A percentile compares a stretch with the other conserved stretches of the same genome.
Conservation (phyloP, 306 rosid genomes). For the Prunus kanzakura region DNA sequence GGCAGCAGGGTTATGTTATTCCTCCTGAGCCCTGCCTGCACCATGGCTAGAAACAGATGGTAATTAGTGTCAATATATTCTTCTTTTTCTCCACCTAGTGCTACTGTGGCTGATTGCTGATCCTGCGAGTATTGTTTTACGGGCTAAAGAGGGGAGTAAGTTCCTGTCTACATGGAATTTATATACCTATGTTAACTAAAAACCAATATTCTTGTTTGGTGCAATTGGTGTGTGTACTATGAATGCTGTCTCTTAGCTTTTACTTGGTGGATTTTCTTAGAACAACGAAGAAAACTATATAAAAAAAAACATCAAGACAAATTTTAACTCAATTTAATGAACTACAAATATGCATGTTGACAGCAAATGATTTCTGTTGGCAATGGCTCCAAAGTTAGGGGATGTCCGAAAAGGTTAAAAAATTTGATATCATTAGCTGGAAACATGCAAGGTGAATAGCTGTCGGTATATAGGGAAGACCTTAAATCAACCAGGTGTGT, state of each 20-base stretch:
- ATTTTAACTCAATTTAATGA: background rate
- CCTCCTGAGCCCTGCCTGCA: no score
- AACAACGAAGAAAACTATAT: background rate
- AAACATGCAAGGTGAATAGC: background rate
- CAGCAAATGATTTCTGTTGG: background rate
- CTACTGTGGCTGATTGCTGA: no score
- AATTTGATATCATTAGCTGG: background rate
- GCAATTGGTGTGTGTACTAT: background rate
- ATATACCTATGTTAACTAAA: background rate
- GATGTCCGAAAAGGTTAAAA: background rate
- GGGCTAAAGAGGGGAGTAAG: background rate
- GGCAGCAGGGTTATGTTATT: no score
- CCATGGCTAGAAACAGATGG: no score
- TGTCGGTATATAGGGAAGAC: no score
- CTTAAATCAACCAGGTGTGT: background rate
- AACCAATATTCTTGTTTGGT: background rate
- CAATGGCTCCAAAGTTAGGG: conserved; percentile 1
- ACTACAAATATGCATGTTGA: background rate
- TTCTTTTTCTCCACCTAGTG: no score
- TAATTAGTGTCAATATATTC: no score
- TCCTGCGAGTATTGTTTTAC: no score
- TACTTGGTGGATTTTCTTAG: conserved; percentile 1
- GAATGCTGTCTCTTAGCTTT: background rate
- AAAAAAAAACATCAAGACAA: background rate
- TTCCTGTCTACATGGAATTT: background rate